Base-by-base conservation (phyloP, 2,329 filamentous ascomycete genomes). In the Neonectria magnoliae region DNA sequence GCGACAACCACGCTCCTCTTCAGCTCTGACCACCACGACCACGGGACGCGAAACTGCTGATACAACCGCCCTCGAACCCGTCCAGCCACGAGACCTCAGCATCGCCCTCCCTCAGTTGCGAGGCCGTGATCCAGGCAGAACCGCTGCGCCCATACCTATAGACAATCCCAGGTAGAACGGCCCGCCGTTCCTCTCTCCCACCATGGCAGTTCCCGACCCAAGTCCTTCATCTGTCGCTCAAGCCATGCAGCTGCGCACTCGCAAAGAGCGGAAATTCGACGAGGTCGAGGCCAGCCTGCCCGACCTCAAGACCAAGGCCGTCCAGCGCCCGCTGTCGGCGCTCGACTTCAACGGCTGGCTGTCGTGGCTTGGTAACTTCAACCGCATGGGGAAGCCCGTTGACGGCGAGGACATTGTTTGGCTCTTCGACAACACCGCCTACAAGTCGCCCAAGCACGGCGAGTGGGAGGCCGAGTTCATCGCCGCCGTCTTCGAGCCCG, bases 371-470 rank as follows among this genome's bases (percentile, higher is more conserved):
- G 83, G 84, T 22, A 76, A 78, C 53, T 76, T 76, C 61, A 91
- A 89, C 73, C 90, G 90, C 1, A 80, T 90, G 13, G 83, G 86
- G 1, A 85, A 85, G 50, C 81, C 84, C 36, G 86, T 93, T 51
- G 85, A 88, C 59, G 82, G 84, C 16, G 80, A 87, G 42, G 91
- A 97, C 76, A 88, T 87, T 14, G 89, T 98, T 44, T 98, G 95
- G 95, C 82, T 98, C 8, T 83, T 98, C 52, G 94, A 98, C 81
- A 97, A 96, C 74, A 95, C 92, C 3, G 94, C 94, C 5, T 95
- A 91, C 76, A 87, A 88, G 65, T 79, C 82, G 50, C 74, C 80
- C 18, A 73, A 77, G 62, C 78, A 79, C 2, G 81, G 80, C 57
- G 77, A 76, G 57, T 98, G 94, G 93, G 85, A 92, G 73, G 91